Evolutionary conservation across 2,329 filamentous ascomycete genomes (phyloP), one percentile per base, ranked within the genome.

Genomic region (Fusarium setosum): DNA sequence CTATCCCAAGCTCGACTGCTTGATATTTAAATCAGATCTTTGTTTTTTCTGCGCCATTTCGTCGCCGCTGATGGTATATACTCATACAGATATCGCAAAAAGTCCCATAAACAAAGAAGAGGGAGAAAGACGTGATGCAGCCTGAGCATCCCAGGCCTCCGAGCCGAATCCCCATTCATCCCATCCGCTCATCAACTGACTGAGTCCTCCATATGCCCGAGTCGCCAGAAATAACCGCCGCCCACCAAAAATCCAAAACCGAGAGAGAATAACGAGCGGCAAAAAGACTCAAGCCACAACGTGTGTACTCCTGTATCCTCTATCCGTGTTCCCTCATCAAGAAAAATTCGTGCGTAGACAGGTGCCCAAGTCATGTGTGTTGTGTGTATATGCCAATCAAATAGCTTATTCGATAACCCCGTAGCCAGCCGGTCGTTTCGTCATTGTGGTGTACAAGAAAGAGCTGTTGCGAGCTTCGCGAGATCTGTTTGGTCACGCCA

Each of bases 361-460:
- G 47, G 61, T 67, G 52, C 51, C 42, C 38, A 67, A 56, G 54
- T 60, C 44, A 48, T 48, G 35, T 48, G 35, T 61, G 51, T 44
- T 55, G 45, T 59, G 31, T 61, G 60, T 56, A 50, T 65, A 48
- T 71, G 67, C 59, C 59, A 70, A 68, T 59, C 52, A 50, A 60
- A 59, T 58, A 55, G 58, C 47, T 52, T 63, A 21, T 44, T 55
- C 47, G 49, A 52, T 56, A 67, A 56, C 40, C 51, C 56, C 38
- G 51, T 67, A 54, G 52, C 63, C 65, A 67, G 69, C 60, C 62
- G 60, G 67, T 67, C 63, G 38, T 67, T 67, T 70, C 44, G 44
- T 69, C 65, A 56, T 71, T 58, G 53, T 71, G 56, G 65, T 72
- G 69, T 72, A 72, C 69, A 72, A 72, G 61, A 68, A 63, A 63